Conservation (phyloP, 2,329 filamentous ascomycete genomes). For the Ophiostoma fasciatum region DNA sequence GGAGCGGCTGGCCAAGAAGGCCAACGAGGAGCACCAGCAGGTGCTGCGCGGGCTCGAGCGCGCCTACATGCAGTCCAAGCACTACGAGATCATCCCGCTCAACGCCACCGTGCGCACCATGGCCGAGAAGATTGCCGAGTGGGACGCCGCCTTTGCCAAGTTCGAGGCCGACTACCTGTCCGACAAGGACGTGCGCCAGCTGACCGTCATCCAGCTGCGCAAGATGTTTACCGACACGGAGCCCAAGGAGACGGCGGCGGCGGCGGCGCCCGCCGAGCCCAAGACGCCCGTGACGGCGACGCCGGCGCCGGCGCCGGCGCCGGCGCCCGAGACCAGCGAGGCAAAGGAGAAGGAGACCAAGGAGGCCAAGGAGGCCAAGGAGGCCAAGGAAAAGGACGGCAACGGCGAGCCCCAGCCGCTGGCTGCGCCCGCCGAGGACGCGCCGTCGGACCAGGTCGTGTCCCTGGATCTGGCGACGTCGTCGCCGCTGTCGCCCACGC, state of each 20-base stretch:
- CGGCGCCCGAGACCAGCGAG: constrained; percentile 9
- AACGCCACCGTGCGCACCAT: constrained; percentile 81
- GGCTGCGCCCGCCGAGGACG: not conserved
- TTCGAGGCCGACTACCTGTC: constrained; percentile 92
- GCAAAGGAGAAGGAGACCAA: not conserved
- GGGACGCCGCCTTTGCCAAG: constrained; percentile 79
- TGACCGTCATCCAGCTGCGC: constrained; percentile 83
- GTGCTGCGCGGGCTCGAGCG: constrained; percentile 69
- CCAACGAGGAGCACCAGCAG: constrained; percentile 65
- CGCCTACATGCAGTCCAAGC: constrained; percentile 84
- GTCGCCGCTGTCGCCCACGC: not conserved
- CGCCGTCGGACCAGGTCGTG: constrained; percentile 20
- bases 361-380: not conserved
- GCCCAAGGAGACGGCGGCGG: constrained; percentile 58
- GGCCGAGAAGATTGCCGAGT: constrained; percentile 83
- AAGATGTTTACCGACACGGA: constrained; percentile 91
- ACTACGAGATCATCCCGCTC: constrained; percentile 91
- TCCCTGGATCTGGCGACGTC: constrained; percentile 33
- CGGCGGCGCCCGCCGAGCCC: constrained; percentile 49
- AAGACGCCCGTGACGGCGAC: constrained; percentile 16
- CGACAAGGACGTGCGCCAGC: constrained; percentile 85
- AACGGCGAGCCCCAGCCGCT: not conserved
- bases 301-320: constrained; percentile 12
- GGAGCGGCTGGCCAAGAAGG: constrained; percentile 60
- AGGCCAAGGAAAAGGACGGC: not conserved